phyloP scores from a whole-genome alignment of 768 basidiomycete species.

The Boletus tomentosulus region DNA sequence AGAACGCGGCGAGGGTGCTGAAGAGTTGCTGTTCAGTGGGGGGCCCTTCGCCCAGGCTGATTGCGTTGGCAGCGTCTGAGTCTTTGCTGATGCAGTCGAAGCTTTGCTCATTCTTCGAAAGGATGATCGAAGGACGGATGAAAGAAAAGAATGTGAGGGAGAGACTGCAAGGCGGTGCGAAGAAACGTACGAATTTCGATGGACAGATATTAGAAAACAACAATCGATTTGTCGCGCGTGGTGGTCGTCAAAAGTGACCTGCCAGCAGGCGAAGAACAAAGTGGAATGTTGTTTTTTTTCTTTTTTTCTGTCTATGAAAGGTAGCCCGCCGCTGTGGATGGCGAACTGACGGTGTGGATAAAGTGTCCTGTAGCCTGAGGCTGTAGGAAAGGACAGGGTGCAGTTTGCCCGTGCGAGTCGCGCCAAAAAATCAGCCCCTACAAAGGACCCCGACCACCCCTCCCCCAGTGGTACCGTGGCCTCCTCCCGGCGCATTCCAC shows the following conservation, averaged over 20 bases:
- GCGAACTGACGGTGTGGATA: slow-evolving; percentile 28
- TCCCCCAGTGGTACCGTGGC: slow-evolving; percentile 13
- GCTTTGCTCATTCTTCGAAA: slow-evolving; percentile 86
- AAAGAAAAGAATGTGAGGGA: background rate
- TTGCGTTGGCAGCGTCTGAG: slow-evolving; percentile 66
- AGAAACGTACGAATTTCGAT: slow-evolving; percentile 40
- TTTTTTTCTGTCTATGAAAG: slow-evolving; percentile 38
- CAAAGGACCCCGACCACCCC: slow-evolving; percentile 25
- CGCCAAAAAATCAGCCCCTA: slow-evolving; percentile 30
- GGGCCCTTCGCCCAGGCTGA: slow-evolving; percentile 93
- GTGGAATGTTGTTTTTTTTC: slow-evolving; percentile 38
- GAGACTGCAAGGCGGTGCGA: slow-evolving; percentile 11
- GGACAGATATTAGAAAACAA: slow-evolving; percentile 45
- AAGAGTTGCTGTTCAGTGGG: slow-evolving; percentile 52
- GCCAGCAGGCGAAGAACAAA: slow-evolving; percentile 82
- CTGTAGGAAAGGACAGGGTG: slow-evolving; percentile 37
- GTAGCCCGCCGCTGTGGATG: slow-evolving; percentile 34
- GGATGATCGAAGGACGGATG: slow-evolving; percentile 5
- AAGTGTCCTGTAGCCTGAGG: slow-evolving; percentile 36
- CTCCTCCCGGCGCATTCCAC: background rate
- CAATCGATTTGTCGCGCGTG: slow-evolving; percentile 56
- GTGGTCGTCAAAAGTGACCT: slow-evolving; percentile 86
- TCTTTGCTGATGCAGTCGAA: slow-evolving; percentile 71
- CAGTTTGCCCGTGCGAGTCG: slow-evolving; percentile 30
- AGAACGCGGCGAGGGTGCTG: slow-evolving; percentile 62